Base-by-base conservation (phyloP, 2,329 filamentous ascomycete genomes). In the Dothistroma pini region DNA sequence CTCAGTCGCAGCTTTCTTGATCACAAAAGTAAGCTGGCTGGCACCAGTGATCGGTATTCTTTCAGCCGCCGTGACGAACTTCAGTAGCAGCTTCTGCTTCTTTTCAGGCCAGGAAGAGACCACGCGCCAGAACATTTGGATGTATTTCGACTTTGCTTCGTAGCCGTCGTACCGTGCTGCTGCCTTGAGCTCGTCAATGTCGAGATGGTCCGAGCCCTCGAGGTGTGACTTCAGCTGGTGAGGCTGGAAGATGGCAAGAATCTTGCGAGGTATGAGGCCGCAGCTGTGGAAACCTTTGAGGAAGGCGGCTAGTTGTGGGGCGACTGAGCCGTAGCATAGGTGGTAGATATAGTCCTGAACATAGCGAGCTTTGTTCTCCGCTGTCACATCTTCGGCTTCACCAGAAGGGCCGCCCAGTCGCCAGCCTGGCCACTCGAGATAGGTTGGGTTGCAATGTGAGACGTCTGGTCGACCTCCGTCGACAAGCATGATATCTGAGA, bases 61-160 rank as follows among this genome's bases (percentile, higher is more conserved):
- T 71, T 97, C 93, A 69, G 88, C 93, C 0, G 93, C 93, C 14
- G 95, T 99, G 32, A 99, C 93, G 71, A 99, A 99, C 74, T 97
- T 92, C 34, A 99, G 81, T 35, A 99, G 78, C 69, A 85, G 86
- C 56, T 86, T 84, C 75, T 89, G 89, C 80, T 93, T 89, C 50
- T 83, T 80, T 16, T 88, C 81, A 61, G 86, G 82, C 71, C 85
- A 95, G 38, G 74, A 75, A 65, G 83, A 83, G 0, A 96, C 89
- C 8, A 97, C 83, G 12, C 81, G 81, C 95, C 95, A 99, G 74
- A 99, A 97, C 67, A 89, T 85, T 25, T 80, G 79, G 48, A 99
- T 86, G 0, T 88, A 85, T 14, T 80, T 84, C 66, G 95, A 88
- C 0, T 79, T 80, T 0, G 86, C 79, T 51, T 88, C 84, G 81